phyloP scores from a whole-genome alignment of 2,329 filamentous ascomycete genomes.

The Pseudogymnoascus sp. region DNA sequence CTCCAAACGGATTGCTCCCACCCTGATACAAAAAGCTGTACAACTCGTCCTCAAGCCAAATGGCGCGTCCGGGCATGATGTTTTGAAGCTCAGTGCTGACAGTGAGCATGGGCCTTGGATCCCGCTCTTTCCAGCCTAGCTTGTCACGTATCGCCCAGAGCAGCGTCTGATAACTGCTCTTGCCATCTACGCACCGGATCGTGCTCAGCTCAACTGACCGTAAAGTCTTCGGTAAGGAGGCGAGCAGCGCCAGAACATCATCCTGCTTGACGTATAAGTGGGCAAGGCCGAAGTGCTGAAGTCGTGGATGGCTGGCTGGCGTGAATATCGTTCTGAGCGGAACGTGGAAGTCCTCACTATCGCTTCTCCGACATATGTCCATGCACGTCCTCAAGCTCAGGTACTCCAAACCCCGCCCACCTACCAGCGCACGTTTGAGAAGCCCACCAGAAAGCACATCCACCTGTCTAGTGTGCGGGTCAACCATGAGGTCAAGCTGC shows the following conservation, averaged over 20 bases:
- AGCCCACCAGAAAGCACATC: constrained; percentile 15
- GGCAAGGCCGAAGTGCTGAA: constrained; percentile 29
- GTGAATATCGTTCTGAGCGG: constrained; percentile 28
- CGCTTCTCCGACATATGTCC: background rate
- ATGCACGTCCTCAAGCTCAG: constrained; percentile 20
- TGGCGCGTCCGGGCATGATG: background rate
- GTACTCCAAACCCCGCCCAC: constrained; percentile 19
- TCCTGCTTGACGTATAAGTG: constrained; percentile 21
- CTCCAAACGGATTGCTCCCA: constrained; percentile 20
- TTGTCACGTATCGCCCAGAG: constrained; percentile 20
- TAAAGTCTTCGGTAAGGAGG: constrained; percentile 23
- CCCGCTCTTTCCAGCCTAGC: constrained; percentile 16
- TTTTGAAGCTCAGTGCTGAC: constrained; percentile 14
- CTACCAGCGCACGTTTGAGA: constrained; percentile 17
- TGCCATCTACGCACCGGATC: constrained; percentile 21
- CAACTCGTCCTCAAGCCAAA: background rate
- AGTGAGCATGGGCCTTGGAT: constrained; percentile 7
- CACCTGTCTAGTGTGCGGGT: background rate
- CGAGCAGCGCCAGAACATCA: constrained; percentile 27
- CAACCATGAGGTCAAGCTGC: constrained; percentile 22
- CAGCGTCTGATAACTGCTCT: constrained; percentile 14
- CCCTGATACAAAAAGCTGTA: constrained; percentile 21
- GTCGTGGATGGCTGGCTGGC: constrained; percentile 21
- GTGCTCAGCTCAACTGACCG: constrained; percentile 31
- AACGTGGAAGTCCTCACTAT: background rate